These are phyloP conservation scores for Coniferiporia sulphurascens DNA, from an alignment of 1,284 basidiomycete genomes.

Conservation along the genomic window DNA sequence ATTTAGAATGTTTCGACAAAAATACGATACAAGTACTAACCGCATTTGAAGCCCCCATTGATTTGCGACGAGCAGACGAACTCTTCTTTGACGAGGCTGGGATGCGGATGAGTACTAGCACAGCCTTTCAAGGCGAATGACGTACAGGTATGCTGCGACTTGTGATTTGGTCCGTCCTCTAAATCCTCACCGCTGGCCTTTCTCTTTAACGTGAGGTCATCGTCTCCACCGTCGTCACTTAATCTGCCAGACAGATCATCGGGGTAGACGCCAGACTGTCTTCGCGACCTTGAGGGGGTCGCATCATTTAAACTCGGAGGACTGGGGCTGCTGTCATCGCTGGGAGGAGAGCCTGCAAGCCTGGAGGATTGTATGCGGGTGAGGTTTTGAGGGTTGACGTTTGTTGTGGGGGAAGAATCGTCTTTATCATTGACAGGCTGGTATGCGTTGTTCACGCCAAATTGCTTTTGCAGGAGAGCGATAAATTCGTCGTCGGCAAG, in stretches of 20 bases:
- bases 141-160: conserved; percentile 60
- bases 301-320: conserved; percentile 46
- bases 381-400: conserved; percentile 55
- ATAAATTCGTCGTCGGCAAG: conserved; percentile 74
- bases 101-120: conserved; percentile 17
- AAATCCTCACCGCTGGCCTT: conserved; percentile 60
- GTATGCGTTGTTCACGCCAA: conserved; percentile 29
- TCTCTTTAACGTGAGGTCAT: conserved; percentile 55
- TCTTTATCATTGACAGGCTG: conserved; percentile 25
- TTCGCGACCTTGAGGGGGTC: conserved; percentile 13
- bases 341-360: conserved; percentile 44
- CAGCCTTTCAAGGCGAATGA: conserved; percentile 16
- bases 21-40: conserved; percentile 28
- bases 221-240: conserved; percentile 34
- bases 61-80: conserved; percentile 34
- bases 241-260: conserved; percentile 29
- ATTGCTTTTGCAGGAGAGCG: conserved; percentile 71
- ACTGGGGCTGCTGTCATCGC: conserved; percentile 56
- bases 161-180: conserved; percentile 56
- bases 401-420: conserved; percentile 27
- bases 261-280: conserved; percentile 30
- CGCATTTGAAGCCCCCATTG: conserved; percentile 35
- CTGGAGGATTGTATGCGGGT: conserved; percentile 35
- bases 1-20: conserved; percentile 15
- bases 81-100: conserved; percentile 27